A percentile compares a stretch with the other conserved stretches of the same genome.
These are phyloP conservation scores for Syncephalastrum sp. DNA, from an alignment of 371 early-diverging fungal species.

Conservation along the genomic window DNA sequence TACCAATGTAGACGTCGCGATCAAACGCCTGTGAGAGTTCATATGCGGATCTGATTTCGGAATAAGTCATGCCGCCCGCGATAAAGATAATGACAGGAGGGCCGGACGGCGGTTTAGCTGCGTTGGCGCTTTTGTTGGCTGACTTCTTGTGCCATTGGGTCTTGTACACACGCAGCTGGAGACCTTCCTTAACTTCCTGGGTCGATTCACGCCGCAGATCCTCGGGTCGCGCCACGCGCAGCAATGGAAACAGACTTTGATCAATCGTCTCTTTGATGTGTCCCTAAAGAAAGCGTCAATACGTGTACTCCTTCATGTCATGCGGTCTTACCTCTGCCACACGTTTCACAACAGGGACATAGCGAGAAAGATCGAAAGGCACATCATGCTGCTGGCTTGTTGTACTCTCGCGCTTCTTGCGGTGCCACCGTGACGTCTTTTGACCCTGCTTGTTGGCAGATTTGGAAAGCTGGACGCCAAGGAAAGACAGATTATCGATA, in stretches of 20 bases:
- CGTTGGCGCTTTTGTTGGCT: constrained; percentile 25
- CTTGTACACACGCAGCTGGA: constrained; percentile 48
- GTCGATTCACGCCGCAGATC: constrained; percentile 29
- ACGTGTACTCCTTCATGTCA: neutral
- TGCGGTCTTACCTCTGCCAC: constrained; percentile 35
- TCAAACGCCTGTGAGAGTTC: constrained; percentile 71
- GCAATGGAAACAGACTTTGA: constrained; percentile 56
- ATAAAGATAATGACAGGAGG: constrained; percentile 75
- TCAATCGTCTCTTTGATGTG: constrained; percentile 63
- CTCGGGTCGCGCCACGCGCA: constrained; percentile 50
- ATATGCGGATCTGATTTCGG: constrained; percentile 87
- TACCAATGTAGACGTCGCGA: constrained; percentile 84
- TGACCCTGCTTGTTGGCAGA: constrained; percentile 40
- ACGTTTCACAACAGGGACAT: constrained; percentile 66
- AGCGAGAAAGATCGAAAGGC: constrained; percentile 70
- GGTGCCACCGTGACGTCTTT: constrained; percentile 40
- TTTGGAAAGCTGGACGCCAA: constrained; percentile 64
- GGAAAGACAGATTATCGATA: constrained; percentile 69
- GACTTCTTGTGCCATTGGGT: constrained; percentile 62
- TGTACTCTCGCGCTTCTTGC: constrained; percentile 33
- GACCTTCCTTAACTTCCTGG: constrained; percentile 30
- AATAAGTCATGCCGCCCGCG: constrained; percentile 90
- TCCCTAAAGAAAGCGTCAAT: constrained; percentile 26
- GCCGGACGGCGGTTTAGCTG: constrained; percentile 48
- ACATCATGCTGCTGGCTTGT: constrained; percentile 52